Evolutionary conservation across 2,329 filamentous ascomycete genomes (phyloP).

Genomic region (Byssochlamys sp.): DNA sequence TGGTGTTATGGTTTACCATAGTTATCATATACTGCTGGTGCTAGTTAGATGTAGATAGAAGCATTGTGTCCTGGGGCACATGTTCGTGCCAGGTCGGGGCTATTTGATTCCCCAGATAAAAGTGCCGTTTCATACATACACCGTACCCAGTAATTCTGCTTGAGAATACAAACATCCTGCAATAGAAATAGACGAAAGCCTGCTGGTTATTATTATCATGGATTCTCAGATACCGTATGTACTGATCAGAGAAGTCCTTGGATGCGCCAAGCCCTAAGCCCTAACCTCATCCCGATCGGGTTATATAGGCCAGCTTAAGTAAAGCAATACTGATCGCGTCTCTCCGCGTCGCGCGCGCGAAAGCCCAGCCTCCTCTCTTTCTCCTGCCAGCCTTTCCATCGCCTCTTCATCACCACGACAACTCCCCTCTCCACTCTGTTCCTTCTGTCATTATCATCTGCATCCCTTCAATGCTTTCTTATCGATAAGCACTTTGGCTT

Average conservation of each 20-base stretch:
- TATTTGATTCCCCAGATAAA: not conserved
- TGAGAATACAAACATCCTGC: too few species aligned
- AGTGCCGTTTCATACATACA: not conserved
- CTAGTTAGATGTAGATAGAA: not conserved
- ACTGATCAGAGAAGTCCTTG: too few species aligned
- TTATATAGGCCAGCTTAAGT: slow-evolving; percentile 8
- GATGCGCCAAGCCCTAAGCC: not conserved
- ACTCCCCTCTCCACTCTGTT: slow-evolving; percentile 1
- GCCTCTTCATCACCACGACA: not conserved
- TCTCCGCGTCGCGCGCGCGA: slow-evolving; percentile 13
- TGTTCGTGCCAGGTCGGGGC: not conserved
- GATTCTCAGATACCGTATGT: too few species aligned
- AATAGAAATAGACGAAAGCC: too few species aligned
- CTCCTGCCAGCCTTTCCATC: not conserved
- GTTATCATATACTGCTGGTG: not conserved
- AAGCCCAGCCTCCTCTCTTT: slow-evolving; percentile 11
- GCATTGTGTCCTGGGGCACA: not conserved
- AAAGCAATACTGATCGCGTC: slow-evolving; percentile 10
- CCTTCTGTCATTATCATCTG: slow-evolving; percentile 1
- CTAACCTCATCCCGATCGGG: slow-evolving; percentile 8
- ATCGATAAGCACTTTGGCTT: slow-evolving; percentile 1
- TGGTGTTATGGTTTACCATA: not conserved
- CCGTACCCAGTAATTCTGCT: too few species aligned
- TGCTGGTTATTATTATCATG: too few species aligned
- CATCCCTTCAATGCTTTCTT: not conserved